Evolutionary conservation across 73 alveolate species (phyloP).

Genomic region (Paramecium primaurelia): DNA sequence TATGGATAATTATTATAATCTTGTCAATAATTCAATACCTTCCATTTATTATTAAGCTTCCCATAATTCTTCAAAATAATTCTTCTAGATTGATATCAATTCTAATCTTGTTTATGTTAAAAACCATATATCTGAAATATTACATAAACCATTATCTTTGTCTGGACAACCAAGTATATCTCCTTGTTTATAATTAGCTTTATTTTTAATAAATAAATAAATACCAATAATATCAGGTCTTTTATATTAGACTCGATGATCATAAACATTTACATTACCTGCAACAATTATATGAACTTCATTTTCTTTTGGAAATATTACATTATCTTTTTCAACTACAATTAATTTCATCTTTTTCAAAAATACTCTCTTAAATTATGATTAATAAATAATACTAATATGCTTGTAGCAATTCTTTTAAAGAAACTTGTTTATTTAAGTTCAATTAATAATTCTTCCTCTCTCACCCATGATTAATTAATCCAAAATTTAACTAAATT

Average conservation of each 20-base stretch:
- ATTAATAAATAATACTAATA: neutral
- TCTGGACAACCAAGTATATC: conserved; percentile 24
- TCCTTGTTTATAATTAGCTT: conserved; percentile 10
- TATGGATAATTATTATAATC: neutral
- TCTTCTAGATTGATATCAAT: neutral
- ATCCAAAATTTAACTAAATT: conserved; percentile 40
- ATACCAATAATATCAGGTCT: conserved; percentile 18
- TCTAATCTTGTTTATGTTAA: neutral
- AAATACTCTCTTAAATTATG: neutral
- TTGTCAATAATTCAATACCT: conserved; percentile 1
- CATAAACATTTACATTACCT: conserved; percentile 20
- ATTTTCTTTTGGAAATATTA: conserved; percentile 4
- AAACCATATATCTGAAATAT: conserved; percentile 33
- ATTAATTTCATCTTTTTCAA: neutral
- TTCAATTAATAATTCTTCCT: neutral
- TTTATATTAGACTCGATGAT: conserved; percentile 14
- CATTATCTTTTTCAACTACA: neutral
- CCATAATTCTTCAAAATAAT: conserved; percentile 16
- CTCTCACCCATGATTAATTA: neutral
- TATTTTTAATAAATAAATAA: neutral
- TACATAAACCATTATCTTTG: conserved; percentile 37
- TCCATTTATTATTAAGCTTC: neutral
- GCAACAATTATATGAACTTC: conserved; percentile 26
- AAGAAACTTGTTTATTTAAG: conserved; percentile 30
- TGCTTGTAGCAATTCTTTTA: conserved; percentile 45